A percentile compares a stretch with the other conserved stretches of the same genome.
These are phyloP conservation scores for Aspergillus puulaauensis DNA, from an alignment of 2,329 filamentous ascomycete genomes.

Conservation along the genomic window DNA sequence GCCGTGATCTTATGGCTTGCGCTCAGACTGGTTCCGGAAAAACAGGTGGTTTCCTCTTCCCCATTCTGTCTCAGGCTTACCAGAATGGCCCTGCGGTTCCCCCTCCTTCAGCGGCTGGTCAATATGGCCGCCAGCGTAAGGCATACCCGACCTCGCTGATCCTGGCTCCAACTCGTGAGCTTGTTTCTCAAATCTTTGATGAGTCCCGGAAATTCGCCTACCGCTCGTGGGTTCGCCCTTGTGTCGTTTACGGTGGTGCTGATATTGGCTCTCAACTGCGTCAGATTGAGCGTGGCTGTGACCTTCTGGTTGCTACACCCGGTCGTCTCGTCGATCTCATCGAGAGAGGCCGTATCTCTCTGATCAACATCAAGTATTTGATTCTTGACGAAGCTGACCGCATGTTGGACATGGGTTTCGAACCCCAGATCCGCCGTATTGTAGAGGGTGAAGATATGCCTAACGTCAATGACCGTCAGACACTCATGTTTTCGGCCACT, in stretches of 20 bases:
- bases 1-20: conserved; percentile 98
- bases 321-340: conserved; percentile 97
- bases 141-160: conserved; percentile 96
- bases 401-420: conserved; percentile 99
- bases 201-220: conserved; percentile 98
- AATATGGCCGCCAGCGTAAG: conserved; percentile 86
- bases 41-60: conserved; percentile 99
- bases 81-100: conserved; percentile 75
- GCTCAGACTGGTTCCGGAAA: conserved; percentile 99
- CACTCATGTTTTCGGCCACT: conserved; percentile 99
- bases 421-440: conserved; percentile 98
- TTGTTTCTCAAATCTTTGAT: conserved; percentile 98
- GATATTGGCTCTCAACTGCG: conserved; percentile 98
- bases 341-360: conserved; percentile 95
- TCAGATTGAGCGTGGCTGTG: conserved; percentile 95
- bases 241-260: conserved; percentile 97
- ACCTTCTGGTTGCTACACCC: conserved; percentile 93
- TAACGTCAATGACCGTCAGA: conserved; percentile 76
- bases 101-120: conserved; percentile 62
- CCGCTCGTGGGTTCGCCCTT: conserved; percentile 97
- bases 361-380: conserved; percentile 98
- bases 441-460: conserved; percentile 99
- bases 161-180: conserved; percentile 92
- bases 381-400: conserved; percentile 99
- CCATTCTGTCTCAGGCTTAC: conserved; percentile 97